Evolutionary conservation across 306 rosid genomes (phyloP).

Genomic region (Adenanthera pavonina): DNA sequence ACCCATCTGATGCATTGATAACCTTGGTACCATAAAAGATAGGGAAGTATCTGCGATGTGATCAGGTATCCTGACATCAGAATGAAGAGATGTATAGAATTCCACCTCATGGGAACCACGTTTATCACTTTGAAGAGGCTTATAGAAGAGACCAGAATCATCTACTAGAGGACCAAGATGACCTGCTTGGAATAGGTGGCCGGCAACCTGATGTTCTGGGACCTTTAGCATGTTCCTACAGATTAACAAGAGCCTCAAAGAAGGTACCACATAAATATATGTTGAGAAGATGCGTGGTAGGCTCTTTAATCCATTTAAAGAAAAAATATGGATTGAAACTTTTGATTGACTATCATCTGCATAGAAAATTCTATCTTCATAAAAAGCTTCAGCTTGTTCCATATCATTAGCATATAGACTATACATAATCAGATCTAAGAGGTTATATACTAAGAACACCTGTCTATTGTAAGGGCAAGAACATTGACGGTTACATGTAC

Average conservation of each 20-base stretch:
- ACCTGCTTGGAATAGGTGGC: constrained; percentile 70
- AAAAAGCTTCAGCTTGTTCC: neutral
- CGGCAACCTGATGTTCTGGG: constrained; percentile 94
- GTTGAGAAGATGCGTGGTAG: neutral
- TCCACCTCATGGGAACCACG: constrained; percentile 66
- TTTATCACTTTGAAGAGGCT: constrained; percentile 70
- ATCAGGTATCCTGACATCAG: constrained; percentile 45
- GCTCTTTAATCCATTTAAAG: neutral
- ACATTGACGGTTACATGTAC: neutral
- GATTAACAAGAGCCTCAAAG: constrained; percentile 17
- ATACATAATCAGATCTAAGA: neutral
- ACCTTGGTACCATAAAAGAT: constrained; percentile 56
- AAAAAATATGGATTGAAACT: neutral
- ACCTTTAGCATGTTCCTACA: constrained; percentile 63
- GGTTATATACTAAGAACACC: neutral
- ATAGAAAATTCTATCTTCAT: neutral
- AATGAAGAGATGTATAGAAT: constrained; percentile 54
- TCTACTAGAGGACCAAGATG: constrained; percentile 74
- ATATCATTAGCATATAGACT: neutral
- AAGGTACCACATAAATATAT: neutral
- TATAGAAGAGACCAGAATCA: constrained; percentile 77
- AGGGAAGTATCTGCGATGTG: constrained; percentile 62
- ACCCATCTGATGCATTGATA: constrained; percentile 73
- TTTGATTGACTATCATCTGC: neutral
- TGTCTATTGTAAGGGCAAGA: neutral